phyloP scores from a whole-genome alignment of 2,329 filamentous ascomycete genomes.

The Paraphaeosphaeria minitans region DNA sequence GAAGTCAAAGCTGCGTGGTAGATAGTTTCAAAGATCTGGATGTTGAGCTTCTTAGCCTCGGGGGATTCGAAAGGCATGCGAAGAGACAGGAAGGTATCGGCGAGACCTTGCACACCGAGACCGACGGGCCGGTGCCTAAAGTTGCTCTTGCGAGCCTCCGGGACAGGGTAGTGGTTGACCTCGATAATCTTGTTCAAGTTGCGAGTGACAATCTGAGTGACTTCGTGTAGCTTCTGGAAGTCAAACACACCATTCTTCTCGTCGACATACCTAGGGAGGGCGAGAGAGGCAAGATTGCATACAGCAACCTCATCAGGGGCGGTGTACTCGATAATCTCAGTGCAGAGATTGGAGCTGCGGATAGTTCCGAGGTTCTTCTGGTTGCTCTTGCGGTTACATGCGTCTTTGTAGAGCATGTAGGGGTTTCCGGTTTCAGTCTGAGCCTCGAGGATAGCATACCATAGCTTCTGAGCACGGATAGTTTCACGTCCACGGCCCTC shows the following conservation, averaged over 20 bases:
- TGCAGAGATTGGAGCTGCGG: conserved; percentile 97
- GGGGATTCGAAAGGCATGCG: conserved; percentile 96
- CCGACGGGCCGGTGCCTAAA: conserved; percentile 95
- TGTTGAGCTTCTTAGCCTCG: conserved; percentile 92
- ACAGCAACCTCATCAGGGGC: conserved; percentile 98
- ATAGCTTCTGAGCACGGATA: conserved; percentile 97
- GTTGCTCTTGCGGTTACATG: conserved; percentile 99
- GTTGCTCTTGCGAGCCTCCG: conserved; percentile 93
- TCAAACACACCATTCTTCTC: conserved; percentile 84
- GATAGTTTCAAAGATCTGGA: conserved; percentile 99
- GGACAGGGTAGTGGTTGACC: conserved; percentile 97
- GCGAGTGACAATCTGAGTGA: conserved; percentile 86
- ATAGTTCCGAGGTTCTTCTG: conserved; percentile 99
- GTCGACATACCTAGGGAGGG: conserved; percentile 89
- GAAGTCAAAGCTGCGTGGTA: conserved; percentile 94
- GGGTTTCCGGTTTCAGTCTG: conserved; percentile 99
- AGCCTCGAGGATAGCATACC: conserved; percentile 97
- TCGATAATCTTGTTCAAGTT: conserved; percentile 99
- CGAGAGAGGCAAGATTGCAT: conserved; percentile 95
- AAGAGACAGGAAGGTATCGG: conserved; percentile 95
- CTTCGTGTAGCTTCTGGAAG: conserved; percentile 96
- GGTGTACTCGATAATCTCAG: conserved; percentile 96
- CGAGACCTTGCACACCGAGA: conserved; percentile 95
- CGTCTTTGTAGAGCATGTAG: conserved; percentile 99
- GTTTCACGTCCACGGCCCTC: conserved; percentile 88